A percentile compares a stretch with the other conserved stretches of the same genome.
These are phyloP conservation scores for Martiniozyma asiatica DNA, from an alignment of 1,139 yeast species.

Conservation along the genomic window DNA sequence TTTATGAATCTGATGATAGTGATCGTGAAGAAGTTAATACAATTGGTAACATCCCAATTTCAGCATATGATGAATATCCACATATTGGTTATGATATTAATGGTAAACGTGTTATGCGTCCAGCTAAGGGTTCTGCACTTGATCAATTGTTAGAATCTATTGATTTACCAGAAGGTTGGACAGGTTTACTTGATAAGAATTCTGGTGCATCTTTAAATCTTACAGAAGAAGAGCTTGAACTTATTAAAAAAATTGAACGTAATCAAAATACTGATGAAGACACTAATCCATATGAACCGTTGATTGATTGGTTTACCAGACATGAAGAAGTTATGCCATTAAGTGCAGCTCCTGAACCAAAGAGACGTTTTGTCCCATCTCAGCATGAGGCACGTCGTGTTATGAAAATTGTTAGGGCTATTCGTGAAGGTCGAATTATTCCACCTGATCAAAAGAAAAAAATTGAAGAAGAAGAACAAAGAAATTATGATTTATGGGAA, in stretches of 20 bases:
- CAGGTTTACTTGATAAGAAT: constrained; percentile 83
- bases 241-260: constrained; percentile 73
- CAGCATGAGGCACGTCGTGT: constrained; percentile 93
- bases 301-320: constrained; percentile 90
- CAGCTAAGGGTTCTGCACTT: constrained; percentile 91
- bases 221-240: constrained; percentile 80
- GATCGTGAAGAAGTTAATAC: constrained; percentile 80
- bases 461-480: constrained; percentile 33
- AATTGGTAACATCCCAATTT: constrained; percentile 82
- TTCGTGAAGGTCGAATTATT: constrained; percentile 87
- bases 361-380: constrained; percentile 91
- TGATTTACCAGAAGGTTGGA: constrained; percentile 97
- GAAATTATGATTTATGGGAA: constrained; percentile 77
- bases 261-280: constrained; percentile 76
- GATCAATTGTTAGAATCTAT: constrained; percentile 81
- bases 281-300: constrained; percentile 84
- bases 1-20: constrained; percentile 86
- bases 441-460: constrained; percentile 49
- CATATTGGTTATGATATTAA: constrained; percentile 95
- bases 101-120: constrained; percentile 97
- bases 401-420: constrained; percentile 93
- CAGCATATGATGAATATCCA: constrained; percentile 95
- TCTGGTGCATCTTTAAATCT: constrained; percentile 84
- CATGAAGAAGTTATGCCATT: constrained; percentile 84
- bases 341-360: constrained; percentile 91